phyloP scores from a whole-genome alignment of 179 eudicot species.

The Pouteria campechiana region DNA sequence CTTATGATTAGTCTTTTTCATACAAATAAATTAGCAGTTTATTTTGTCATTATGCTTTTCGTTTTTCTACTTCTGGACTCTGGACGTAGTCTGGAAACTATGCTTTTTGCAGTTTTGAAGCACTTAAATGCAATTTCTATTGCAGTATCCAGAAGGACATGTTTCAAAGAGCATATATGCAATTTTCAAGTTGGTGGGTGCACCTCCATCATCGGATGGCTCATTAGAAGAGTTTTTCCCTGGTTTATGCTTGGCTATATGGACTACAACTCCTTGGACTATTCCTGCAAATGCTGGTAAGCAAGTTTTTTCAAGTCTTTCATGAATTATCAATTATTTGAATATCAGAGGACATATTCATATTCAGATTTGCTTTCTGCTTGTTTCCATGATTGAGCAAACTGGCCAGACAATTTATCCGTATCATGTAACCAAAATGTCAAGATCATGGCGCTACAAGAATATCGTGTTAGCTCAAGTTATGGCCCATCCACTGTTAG shows the following conservation, averaged over 20 bases:
- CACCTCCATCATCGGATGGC: slow-evolving; percentile 38
- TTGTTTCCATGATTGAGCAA: background rate
- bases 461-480: background rate
- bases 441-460: background rate
- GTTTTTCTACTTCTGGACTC: no score
- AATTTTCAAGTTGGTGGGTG: slow-evolving; percentile 47
- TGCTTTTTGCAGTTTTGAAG: no score
- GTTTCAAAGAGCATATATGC: slow-evolving; percentile 91
- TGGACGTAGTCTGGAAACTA: no score
- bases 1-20: no score
- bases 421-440: background rate
- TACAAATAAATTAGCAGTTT: no score
- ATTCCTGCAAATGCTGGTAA: slow-evolving; percentile 98
- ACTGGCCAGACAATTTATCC: background rate
- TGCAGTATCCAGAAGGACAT: slow-evolving; percentile 94
- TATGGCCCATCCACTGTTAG: background rate
- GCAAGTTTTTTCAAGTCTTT: no score
- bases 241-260: slow-evolving; percentile 67
- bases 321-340: no score
- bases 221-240: slow-evolving; percentile 58
- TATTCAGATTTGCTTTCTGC: background rate
- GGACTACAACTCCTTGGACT: slow-evolving; percentile 99
- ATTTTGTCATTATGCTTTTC: no score
- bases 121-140: slow-evolving; percentile 3
- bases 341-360: no score